Percentiles rank a stretch among this genome's conserved stretches.
Conservation (phyloP, 2,329 filamentous ascomycete genomes). For the Fusarium brachygibbosum region DNA sequence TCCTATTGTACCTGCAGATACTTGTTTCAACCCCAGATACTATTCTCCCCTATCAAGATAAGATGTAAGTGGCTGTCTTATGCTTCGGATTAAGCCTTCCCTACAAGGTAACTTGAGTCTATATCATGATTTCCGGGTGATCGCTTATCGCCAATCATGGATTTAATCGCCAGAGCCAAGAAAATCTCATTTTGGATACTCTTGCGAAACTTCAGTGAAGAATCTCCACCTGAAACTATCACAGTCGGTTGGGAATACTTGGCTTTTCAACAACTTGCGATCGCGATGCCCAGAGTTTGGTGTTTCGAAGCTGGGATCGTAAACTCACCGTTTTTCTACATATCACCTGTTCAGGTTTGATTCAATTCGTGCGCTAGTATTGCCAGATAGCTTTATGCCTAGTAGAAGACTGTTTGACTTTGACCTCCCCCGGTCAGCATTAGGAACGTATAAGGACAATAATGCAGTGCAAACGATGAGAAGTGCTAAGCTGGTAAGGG, state of each 20-base stretch:
- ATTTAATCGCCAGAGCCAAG: background rate
- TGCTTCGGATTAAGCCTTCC: background rate
- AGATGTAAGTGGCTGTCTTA: slow-evolving; percentile 5
- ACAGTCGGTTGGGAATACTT: background rate
- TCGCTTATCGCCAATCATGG: slow-evolving; percentile 6
- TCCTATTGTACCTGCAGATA: slow-evolving; percentile 3
- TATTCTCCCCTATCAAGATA: background rate
- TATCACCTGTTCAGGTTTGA: background rate
- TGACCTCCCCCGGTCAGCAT: too few species aligned
- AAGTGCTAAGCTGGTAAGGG: background rate
- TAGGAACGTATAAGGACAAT: background rate
- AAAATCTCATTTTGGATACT: background rate
- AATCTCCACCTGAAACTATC: background rate
- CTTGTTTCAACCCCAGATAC: background rate
- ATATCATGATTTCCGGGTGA: background rate
- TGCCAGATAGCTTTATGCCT: too few species aligned
- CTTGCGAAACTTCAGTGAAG: background rate
- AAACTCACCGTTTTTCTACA: background rate
- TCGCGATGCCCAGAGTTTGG: slow-evolving; percentile 4
- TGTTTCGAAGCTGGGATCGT: background rate
- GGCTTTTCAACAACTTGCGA: background rate
- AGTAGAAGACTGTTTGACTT: too few species aligned
- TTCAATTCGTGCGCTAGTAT: background rate
- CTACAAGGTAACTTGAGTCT: background rate
- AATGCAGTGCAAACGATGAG: background rate